Conservation (phyloP, 225 moss, liverwort and hornwort genomes). For the Anthoceros angustus region DNA sequence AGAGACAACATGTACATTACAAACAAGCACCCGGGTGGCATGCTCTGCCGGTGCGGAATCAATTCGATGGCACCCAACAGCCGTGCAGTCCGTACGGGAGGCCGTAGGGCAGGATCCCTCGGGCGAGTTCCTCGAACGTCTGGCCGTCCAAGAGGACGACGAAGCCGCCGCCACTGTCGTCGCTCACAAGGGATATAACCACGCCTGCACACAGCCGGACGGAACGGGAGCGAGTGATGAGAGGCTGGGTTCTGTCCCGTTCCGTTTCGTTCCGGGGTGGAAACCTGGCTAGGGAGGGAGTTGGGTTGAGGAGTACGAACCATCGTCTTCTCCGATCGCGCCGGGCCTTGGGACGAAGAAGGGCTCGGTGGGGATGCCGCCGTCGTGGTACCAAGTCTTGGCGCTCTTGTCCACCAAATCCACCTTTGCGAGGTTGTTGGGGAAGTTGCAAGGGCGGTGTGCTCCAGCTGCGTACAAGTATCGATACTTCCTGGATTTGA, state of each 20-base stretch:
- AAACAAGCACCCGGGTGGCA: too few relatives aligned
- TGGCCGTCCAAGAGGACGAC: slow-evolving; percentile 18
- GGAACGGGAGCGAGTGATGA: background rate
- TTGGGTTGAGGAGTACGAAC: slow-evolving; percentile 5
- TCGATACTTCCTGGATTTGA: slow-evolving; percentile 17
- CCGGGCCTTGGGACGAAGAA: slow-evolving; percentile 26
- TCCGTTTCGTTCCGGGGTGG: too few relatives aligned
- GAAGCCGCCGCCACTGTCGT: slow-evolving; percentile 21
- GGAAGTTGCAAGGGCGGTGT: slow-evolving; percentile 20
- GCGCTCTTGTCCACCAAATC: slow-evolving; percentile 20
- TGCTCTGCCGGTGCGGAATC: background rate
- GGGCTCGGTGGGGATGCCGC: slow-evolving; percentile 27
- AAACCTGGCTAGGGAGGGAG: too few relatives aligned
- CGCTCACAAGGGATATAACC: slow-evolving; percentile 21
- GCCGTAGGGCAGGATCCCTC: slow-evolving; percentile 22
- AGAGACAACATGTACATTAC: too few relatives aligned
- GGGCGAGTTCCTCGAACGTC: slow-evolving; percentile 20
- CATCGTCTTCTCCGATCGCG: slow-evolving; percentile 21
- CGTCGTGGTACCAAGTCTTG: slow-evolving; percentile 21
- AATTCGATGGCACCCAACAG: slow-evolving; percentile 19
- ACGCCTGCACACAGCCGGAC: slow-evolving; percentile 10
- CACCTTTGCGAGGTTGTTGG: slow-evolving; percentile 24
- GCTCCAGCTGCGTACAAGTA: slow-evolving; percentile 24
- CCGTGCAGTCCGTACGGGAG: slow-evolving; percentile 29
- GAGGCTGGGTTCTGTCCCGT: background rate